A percentile compares a stretch with the other conserved stretches of the same genome.
These are phyloP conservation scores for Guyanaporus albipodus DNA, from an alignment of 768 basidiomycete genomes.

Conservation along the genomic window DNA sequence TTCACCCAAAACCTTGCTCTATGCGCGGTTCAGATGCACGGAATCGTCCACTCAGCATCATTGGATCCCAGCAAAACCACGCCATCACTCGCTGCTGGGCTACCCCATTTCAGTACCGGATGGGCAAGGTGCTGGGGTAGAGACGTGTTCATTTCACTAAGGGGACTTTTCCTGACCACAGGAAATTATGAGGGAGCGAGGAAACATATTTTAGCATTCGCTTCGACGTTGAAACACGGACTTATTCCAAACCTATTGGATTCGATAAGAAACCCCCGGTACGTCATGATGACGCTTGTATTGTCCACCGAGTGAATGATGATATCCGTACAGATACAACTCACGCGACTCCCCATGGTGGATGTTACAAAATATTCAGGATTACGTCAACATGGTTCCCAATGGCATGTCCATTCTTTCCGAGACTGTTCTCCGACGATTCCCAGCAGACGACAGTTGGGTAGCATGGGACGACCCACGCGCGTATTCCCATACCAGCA, in stretches of 20 bases:
- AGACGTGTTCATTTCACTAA: conserved; percentile 88
- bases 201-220: conserved; percentile 89
- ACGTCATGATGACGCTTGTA: conserved; percentile 15
- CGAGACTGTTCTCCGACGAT: conserved; percentile 85
- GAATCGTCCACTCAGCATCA: conserved; percentile 85
- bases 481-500: conserved; percentile 79
- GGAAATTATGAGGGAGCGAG: conserved; percentile 84
- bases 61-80: conserved; percentile 66
- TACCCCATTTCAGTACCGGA: conserved; percentile 88
- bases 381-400: conserved; percentile 81
- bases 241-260: conserved; percentile 95
- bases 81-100: conserved; percentile 87
- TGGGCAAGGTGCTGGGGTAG: conserved; percentile 99
- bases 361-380: conserved; percentile 98
- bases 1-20: conserved; percentile 91
- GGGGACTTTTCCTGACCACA: conserved; percentile 91
- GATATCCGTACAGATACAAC: conserved; percentile 60
- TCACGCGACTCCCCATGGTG: conserved; percentile 99
- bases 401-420: conserved; percentile 77
- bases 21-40: conserved; percentile 86
- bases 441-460: conserved; percentile 93
- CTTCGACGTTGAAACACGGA: conserved; percentile 91
- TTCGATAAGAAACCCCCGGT: conserved; percentile 82
- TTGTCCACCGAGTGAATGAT: not conserved
- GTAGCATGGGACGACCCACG: conserved; percentile 83